Conservation (phyloP, 805 yeast genomes). For the Yarrowia phangngaensis region DNA sequence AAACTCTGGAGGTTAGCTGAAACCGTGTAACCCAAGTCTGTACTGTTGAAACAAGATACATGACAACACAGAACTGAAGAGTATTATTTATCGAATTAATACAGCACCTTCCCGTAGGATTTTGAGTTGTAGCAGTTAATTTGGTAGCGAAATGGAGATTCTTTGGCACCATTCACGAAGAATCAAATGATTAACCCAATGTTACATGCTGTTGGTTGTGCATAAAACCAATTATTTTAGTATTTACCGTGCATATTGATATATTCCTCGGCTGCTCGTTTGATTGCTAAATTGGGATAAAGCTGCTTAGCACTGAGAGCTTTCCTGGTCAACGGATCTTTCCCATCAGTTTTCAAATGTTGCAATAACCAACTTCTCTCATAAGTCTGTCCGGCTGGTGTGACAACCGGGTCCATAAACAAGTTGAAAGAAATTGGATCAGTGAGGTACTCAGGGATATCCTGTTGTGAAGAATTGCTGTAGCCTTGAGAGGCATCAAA, state of each 20-base stretch:
- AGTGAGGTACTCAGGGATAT: constrained; percentile 42
- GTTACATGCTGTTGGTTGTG: no score
- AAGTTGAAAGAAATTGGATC: constrained; percentile 45
- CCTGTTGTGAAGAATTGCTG: constrained; percentile 24
- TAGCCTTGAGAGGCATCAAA: not conserved
- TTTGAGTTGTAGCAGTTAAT: no score
- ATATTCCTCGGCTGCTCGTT: constrained; percentile 40
- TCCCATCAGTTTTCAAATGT: constrained; percentile 40
- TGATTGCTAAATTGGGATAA: constrained; percentile 44
- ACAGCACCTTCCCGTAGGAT: no score
- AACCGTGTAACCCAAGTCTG: no score
- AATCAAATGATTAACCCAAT: no score
- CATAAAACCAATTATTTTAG: no score
- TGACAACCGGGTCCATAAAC: constrained; percentile 46
- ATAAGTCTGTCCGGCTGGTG: constrained; percentile 45
- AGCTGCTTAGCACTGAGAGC: constrained; percentile 40
- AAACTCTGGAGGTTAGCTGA: no score
- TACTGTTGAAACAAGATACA: no score
- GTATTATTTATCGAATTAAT: no score
- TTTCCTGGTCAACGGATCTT: constrained; percentile 45
- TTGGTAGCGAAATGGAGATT: no score
- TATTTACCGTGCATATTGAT: constrained; percentile 2
- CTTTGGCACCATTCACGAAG: no score
- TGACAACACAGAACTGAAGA: no score
- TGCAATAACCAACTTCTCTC: constrained; percentile 43